Conservation (phyloP, 805 yeast genomes). For the Saccharomycopsis fodiens region DNA sequence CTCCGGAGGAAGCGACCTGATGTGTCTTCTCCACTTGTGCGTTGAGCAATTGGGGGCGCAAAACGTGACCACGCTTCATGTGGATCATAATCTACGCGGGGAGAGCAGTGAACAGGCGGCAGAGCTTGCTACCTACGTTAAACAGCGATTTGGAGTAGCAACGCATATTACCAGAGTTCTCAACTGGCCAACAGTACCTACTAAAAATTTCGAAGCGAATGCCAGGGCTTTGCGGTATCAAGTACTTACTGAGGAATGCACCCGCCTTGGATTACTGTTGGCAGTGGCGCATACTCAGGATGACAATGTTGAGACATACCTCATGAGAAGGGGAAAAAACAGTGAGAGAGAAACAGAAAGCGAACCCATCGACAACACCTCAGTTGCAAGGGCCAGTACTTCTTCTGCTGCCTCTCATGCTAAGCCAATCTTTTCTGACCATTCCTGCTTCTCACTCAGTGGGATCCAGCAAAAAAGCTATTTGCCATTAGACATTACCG, state of each 20-base stretch:
- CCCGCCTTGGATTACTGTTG: slow-evolving; percentile 22
- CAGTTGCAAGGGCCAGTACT: too few relatives aligned
- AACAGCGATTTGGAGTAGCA: neutral
- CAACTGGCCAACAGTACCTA: neutral
- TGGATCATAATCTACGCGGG: slow-evolving; percentile 34
- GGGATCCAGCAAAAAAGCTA: too few relatives aligned
- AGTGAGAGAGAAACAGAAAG: too few relatives aligned
- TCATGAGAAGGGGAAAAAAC: slow-evolving; percentile 33
- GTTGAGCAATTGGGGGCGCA: slow-evolving; percentile 22
- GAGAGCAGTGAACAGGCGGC: slow-evolving; percentile 31
- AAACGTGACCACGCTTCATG: slow-evolving; percentile 32
- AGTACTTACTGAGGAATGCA: slow-evolving; percentile 26
- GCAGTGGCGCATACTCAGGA: slow-evolving; percentile 35
- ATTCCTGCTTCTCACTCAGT: too few relatives aligned
- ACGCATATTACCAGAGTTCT: slow-evolving; percentile 22
- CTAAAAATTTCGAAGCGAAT: slow-evolving; percentile 35
- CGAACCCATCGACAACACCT: too few relatives aligned
- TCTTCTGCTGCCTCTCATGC: too few relatives aligned
- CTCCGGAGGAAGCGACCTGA: slow-evolving; percentile 43
- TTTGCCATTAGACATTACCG: too few relatives aligned
- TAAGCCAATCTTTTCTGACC: too few relatives aligned
- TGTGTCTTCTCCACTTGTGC: slow-evolving; percentile 34
- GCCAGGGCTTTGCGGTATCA: slow-evolving; percentile 33
- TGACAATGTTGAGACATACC: slow-evolving; percentile 37
- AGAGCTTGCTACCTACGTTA: slow-evolving; percentile 24